A percentile compares a stretch with the other conserved stretches of the same genome.
Conservation (phyloP, 352 stramenopile species). For the Pythium folliculosum region DNA sequence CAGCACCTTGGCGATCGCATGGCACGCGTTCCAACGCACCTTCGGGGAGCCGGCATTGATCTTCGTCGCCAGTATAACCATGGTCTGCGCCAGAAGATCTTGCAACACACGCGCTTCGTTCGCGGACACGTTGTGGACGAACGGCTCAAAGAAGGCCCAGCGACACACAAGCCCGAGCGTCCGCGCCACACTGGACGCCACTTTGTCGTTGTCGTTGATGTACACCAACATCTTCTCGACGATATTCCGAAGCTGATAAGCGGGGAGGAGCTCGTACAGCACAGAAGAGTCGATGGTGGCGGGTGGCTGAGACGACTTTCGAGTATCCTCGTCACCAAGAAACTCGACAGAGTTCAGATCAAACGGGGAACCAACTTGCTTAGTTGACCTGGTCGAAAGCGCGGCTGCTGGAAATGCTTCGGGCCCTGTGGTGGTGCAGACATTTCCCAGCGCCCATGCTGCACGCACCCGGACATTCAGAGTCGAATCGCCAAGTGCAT, state of each 20-base stretch:
- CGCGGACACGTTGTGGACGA: slow-evolving; percentile 36
- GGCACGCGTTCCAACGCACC: slow-evolving; percentile 86
- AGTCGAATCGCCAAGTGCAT: slow-evolving; percentile 68
- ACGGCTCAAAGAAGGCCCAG: slow-evolving; percentile 77
- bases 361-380: background rate
- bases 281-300: slow-evolving; percentile 11
- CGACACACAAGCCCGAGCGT: slow-evolving; percentile 80
- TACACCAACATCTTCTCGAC: slow-evolving; percentile 86
- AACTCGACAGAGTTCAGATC: too few relatives aligned
- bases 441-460: slow-evolving; percentile 83
- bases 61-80: slow-evolving; percentile 69
- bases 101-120: slow-evolving; percentile 43
- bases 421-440: slow-evolving; percentile 79
- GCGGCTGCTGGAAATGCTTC: slow-evolving; percentile 33
- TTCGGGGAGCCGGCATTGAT: slow-evolving; percentile 82
- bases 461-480: slow-evolving; percentile 86
- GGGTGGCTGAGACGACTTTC: background rate
- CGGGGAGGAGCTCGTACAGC: slow-evolving; percentile 69
- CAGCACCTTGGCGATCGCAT: slow-evolving; percentile 87
- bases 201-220: slow-evolving; percentile 89
- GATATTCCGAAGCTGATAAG: slow-evolving; percentile 60
- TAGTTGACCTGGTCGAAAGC: background rate
- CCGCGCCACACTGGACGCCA: slow-evolving; percentile 80
- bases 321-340: background rate
- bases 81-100: slow-evolving; percentile 66